These are phyloP conservation scores for Pilatotrama ljubarskyi DNA, from an alignment of 768 basidiomycete species.

Conservation along the genomic window DNA sequence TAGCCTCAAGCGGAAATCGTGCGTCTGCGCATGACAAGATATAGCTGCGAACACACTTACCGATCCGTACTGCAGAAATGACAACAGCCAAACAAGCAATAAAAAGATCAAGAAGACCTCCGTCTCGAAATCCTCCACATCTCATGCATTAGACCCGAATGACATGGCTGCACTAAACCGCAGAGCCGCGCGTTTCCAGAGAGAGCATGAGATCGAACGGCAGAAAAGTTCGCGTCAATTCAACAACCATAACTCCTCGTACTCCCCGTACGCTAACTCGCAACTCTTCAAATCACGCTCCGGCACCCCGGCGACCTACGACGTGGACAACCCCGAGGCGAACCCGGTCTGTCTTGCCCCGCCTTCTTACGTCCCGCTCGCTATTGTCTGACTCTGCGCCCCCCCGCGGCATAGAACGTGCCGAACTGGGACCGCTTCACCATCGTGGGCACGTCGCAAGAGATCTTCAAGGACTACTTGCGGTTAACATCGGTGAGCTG, in stretches of 20 bases:
- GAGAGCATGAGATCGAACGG: constrained; percentile 85
- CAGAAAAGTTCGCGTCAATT: constrained; percentile 48
- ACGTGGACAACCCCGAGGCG: constrained; percentile 68
- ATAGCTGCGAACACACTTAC: neutral
- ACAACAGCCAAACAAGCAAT: constrained; percentile 39
- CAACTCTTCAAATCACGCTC: constrained; percentile 39
- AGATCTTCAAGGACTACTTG: constrained; percentile 94
- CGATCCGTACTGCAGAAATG: constrained; percentile 34
- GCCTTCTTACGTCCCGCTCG: constrained; percentile 1
- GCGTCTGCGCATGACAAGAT: neutral
- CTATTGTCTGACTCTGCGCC: constrained; percentile 6
- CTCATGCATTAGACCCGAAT: constrained; percentile 48
- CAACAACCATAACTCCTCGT: constrained; percentile 37
- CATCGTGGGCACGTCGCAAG: constrained; percentile 88
- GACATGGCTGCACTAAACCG: constrained; percentile 72
- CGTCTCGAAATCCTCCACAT: constrained; percentile 31
- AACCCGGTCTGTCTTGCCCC: constrained; percentile 55
- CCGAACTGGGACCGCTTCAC: constrained; percentile 96
- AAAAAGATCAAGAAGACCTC: constrained; percentile 62
- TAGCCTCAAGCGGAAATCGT: constrained; percentile 74
- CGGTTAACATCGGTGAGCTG: constrained; percentile 80
- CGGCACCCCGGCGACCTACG: constrained; percentile 27
- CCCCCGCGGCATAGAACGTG: constrained; percentile 71
- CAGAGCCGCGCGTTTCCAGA: constrained; percentile 86
- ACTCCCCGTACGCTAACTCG: constrained; percentile 19